Evolutionary conservation across 805 yeast species (phyloP), one percentile per base, ranked within the genome.

Genomic region (Schwanniomyces vanrijiae): DNA sequence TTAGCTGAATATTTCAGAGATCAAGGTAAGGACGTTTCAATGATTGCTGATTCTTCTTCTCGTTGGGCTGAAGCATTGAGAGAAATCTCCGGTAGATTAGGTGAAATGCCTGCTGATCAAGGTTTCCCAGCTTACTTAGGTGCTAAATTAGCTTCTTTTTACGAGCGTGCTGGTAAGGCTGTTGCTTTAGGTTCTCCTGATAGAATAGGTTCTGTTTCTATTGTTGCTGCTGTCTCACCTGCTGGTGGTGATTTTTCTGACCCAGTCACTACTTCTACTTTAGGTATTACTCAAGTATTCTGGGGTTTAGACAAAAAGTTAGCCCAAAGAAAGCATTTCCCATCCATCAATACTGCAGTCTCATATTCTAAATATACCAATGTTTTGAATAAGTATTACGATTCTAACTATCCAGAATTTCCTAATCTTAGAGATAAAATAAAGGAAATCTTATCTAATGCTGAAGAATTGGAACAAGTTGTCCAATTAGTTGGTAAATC

Each of bases 221-320:
- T 94, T 71, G 78, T 94, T 62, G 99, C 99, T 50, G 99, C 99
- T 58, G 99, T 94, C 35, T 94, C 98, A 4, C 99, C 99, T 58
- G 98, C 99, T 47, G 99, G 99, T 84, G 99, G 99, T 85, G 99
- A 94, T 79, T 92, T 94, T 85, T 92, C 98, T 21, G 99, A 94
- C 76, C 99, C 99, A 39, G 99, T 94, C 59, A 94, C 99, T 22
- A 92, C 98, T 18, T 83, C 99, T 6, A 94, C 99, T 29, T 82
- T 94, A 64, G 98, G 97, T 87, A 94, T 94, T 60, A 94, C 99
- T n/a, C 99, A 94, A 78, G 99, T 94, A 44, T 94, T 94, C 78
- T 94, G 99, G 99, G 99, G 99, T 75, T 82, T 94, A 72, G 99
- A 94, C 76, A 94, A 94, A 76, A 94, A 92, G 73, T 82, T 94